Evolutionary conservation across 2,329 filamentous ascomycete species (phyloP), one percentile per base, ranked within the genome.

Genomic region (Cylindrodendrum hubeiense): DNA sequence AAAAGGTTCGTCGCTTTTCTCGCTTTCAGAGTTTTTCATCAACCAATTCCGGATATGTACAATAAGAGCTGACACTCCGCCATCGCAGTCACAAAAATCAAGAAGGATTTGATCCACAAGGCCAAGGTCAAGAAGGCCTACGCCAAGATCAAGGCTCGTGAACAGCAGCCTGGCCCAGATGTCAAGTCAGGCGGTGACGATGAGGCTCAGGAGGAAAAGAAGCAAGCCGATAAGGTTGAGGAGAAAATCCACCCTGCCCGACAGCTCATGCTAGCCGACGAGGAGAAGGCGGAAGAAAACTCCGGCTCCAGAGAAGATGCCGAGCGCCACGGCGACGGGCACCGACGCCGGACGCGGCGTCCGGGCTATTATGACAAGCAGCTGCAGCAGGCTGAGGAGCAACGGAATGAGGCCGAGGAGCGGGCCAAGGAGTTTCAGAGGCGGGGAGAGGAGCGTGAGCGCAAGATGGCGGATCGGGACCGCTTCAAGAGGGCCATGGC

Each of bases 41-140:
- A 55, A 52, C 15, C 44, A 52, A 15, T 17, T 19, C 47, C 15
- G n/a, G 24, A 21, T 44, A 26, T 28, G 24, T 24, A 21, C 37
- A 21, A 46, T 49, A 49, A 62, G 17, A 33, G 65, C 70, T 75
- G 39, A 75, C 68, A 62, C 39, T 26, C 58, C 50, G 49, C 49
- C 52, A 24, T 34, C 21, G 17, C 26, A 95, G 93, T 93, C 63
- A 90, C 93, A 79, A 95, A 95, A 80, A 96, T 97, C 76, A 98
- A 98, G 81, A 87, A 91, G 70, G 89, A 93, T 70, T 84, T 97
- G 60, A 98, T 98, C 74, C 89, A 94, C 79, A 97, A 96, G 79
- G 94, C 95, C 66, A 97, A 98, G 80, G 86, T 97, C 67, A 96
- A 95, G 81, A 97, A 97, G 80, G 89, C 92, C 44, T 98, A 97